Evolutionary conservation across 306 rosid genomes (phyloP).

Genomic region (Cicer cuneatum): DNA sequence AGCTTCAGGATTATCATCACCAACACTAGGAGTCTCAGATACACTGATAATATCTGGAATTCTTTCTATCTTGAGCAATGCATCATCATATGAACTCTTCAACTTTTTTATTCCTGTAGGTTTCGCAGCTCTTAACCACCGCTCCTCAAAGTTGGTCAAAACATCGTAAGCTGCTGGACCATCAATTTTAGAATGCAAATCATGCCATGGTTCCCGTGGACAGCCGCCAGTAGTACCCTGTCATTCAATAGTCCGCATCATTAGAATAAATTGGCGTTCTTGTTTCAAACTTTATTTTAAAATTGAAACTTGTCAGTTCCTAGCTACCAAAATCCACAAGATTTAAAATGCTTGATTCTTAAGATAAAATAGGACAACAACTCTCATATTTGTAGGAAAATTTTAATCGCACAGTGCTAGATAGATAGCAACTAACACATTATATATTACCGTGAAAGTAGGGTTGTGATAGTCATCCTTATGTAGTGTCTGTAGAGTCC

Average conservation of each 20-base stretch:
- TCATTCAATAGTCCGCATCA: constrained; percentile 37
- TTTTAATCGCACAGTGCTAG: neutral
- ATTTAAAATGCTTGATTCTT: constrained; percentile 29
- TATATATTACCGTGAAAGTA: constrained; percentile 72
- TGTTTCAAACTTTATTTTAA: constrained; percentile 5
- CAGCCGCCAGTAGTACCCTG: constrained; percentile 82
- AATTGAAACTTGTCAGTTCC: neutral
- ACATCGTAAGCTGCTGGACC: constrained; percentile 98
- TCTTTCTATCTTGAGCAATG: constrained; percentile 81
- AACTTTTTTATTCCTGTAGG: constrained; percentile 82
- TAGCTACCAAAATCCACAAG: constrained; percentile 25
- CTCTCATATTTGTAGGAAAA: neutral
- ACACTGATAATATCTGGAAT: constrained; percentile 67
- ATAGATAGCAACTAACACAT: constrained; percentile 10
- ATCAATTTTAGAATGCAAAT: constrained; percentile 90
- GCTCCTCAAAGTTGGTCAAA: constrained; percentile 89
- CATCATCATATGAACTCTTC: constrained; percentile 65
- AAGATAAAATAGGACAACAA: constrained; percentile 9
- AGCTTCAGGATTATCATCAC: constrained; percentile 74
- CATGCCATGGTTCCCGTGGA: constrained; percentile 99
- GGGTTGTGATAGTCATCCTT: constrained; percentile 98
- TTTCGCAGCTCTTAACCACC: constrained; percentile 91
- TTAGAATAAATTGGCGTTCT: constrained; percentile 30
- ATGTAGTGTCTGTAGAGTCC: constrained; percentile 78
- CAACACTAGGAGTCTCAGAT: constrained; percentile 47